Base-by-base conservation (phyloP, 176 grass and related monocot genomes). In the Chloris gayana region DNA sequence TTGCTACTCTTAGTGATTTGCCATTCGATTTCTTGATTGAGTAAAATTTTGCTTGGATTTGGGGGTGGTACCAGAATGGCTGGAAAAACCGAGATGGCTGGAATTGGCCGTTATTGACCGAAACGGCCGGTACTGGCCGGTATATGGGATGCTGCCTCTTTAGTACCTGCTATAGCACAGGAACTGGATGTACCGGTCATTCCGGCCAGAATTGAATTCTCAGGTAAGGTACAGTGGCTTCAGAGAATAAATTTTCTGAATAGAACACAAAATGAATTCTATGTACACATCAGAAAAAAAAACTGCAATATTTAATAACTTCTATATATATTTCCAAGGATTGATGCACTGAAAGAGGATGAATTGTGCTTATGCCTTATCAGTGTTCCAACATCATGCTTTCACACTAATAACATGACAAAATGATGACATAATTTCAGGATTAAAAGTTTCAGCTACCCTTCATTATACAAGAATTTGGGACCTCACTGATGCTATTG, bases 381-480 rank as follows among this genome's bases (percentile, higher is more conserved):
- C 18, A 3, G 0, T 19, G n/a, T 68, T 51, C 19, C 61, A 25
- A 31, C n/a, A 9, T 4, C 26, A 64, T 25, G 39, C 29, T 33
- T 31, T 42, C 64, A 62, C 29, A 70, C 26, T 34, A 70, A 34
- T 1, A 68, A 77, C 34, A 44, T 32, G 19, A 46, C 22, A 68
- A 3, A 53, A 71, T 34, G 27, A 47, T 70, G 27, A 82, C n/a
- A 22, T 56, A 80, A 29, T 64, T 63, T 61, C 34, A 51, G 10
- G 73, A 87, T 19, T 54, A 24, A 53, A 24, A n/a, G 47, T n/a
- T 42, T 24, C 59, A 64, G 14, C 12, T 31, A 75, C 57, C 34
- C n/a, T 56, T 44, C 1, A 66, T 7, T 69, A 1, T 7, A 61
- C 21, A 0, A 17, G 10, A 33, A 47, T 13, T 64, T 14, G 3